Base-by-base conservation (phyloP, 78 protist species). In the Isochrysis galbana region DNA sequence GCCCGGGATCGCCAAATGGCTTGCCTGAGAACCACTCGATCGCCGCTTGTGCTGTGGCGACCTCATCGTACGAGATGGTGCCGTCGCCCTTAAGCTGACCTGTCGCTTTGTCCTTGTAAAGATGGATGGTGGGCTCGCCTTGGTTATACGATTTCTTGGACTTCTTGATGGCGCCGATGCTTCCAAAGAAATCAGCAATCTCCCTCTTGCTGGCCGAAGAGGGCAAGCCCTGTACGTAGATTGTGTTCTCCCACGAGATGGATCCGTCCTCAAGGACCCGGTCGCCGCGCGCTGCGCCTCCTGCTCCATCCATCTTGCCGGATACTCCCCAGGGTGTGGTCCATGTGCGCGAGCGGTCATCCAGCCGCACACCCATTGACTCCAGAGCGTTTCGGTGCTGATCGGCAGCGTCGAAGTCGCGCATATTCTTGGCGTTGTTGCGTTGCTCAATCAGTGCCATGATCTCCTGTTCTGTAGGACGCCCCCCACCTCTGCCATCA, bases 51-150 rank as follows among this genome's bases (percentile, higher is more conserved):
- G 84, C 84, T 32, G 84, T 77, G 44, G 2, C 34, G 11, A 41
- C 19, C 41, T 70, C 80, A 17, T 70, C 80, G 39, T 70, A 70
- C 80, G 29, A 77, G 84, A 77, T 21, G 46, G 84, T 77, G 47
- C 47, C 14, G 47, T 77, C 84, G 32, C 84, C 84, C 84, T 77
- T 77, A 21, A 46, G 46, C 46, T 26, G 84, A 29, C 84, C 84
- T 5, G 84, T 77, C 34, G 47, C 48, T 46, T 77, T 77, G 46
- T 77, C 84, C 84, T 77, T 77, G 84, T 77, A 77, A 29, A 77
- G 5, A 46, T 77, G 84, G 29, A 77, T 39, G 17, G 46, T 39
- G 46, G 46, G 47, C 84, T 77, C 84, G 14, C 84, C 84, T 11
- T 21, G 44, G 84, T 77, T 77, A 46, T 23, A 39, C 19, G 14